Evolutionary conservation across 495 filamentous ascomycete genomes (phyloP).

Genomic region (Penicillium argentinense): DNA sequence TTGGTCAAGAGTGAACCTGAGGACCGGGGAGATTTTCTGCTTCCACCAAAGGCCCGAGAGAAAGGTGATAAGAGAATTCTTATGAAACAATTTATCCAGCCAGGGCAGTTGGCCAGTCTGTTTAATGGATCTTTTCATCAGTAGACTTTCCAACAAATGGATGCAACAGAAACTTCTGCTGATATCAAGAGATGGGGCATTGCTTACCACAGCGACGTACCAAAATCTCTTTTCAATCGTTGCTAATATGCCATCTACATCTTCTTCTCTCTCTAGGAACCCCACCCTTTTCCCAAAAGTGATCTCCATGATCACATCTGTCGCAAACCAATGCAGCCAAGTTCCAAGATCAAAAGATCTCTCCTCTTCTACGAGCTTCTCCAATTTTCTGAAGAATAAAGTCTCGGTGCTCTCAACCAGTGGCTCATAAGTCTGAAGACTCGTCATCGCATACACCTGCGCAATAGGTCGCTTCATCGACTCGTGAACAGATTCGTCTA

Average conservation of each 20-base stretch:
- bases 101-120: constrained; percentile 27
- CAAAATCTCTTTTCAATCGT: constrained; percentile 19
- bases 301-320: constrained; percentile 39
- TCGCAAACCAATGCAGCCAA: constrained; percentile 45
- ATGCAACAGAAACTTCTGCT: too few species aligned
- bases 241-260: constrained; percentile 28
- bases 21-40: background rate
- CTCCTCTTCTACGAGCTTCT: background rate
- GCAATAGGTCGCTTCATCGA: constrained; percentile 7
- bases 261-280: constrained; percentile 34
- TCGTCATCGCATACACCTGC: constrained; percentile 10
- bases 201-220: constrained; percentile 18
- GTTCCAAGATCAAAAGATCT: constrained; percentile 19
- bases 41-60: constrained; percentile 3
- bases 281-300: constrained; percentile 35
- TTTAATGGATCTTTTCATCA: too few species aligned
- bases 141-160: too few species aligned
- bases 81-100: constrained; percentile 17
- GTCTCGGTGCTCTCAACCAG: constrained; percentile 5
- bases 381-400: background rate
- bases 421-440: constrained; percentile 6
- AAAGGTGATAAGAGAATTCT: constrained; percentile 15
- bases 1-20: constrained; percentile 6
- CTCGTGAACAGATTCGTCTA: constrained; percentile 7
- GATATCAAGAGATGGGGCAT: too few species aligned